Evolutionary conservation across 495 filamentous ascomycete genomes (phyloP), one percentile per base, ranked within the genome.

Genomic region (Oidiodendron maius): DNA sequence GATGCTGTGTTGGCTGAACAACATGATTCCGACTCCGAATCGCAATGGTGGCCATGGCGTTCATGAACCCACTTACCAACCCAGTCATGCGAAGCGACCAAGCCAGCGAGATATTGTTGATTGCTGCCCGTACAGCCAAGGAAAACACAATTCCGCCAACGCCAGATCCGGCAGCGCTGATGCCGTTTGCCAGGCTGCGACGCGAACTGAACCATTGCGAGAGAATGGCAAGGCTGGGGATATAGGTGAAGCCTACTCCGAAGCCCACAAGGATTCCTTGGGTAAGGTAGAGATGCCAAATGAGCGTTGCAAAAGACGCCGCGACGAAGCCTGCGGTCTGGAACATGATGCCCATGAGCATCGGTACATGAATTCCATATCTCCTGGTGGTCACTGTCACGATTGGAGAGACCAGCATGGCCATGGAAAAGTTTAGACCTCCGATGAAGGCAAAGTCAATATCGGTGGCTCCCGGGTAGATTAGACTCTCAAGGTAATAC

Each of bases 141-240:
- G 69, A 60, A 56, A 79, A 85, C 3, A 76, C 71, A 16, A 94
- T 60, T 0, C 89, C 89, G 11, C 85, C 85, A 22, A 91, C 70
- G 13, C 88, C 87, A n/a, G 78, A 83, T 0, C 87, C 89, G 11
- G 80, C 75, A 0, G 86, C 75, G 2, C 81, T 76, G 44, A 89
- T 81, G 2, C 85, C 82, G 61, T 83, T 88, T 5, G 87, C 87
- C 21, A 93, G 72, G 40, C 79, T 80, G 12, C 86, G 75, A 4
- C 75, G 73, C 24, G 76, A 77, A 20, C 65, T 67, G 64, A 95
- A 93, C 89, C 89, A 93, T 56, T 93, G 86, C 2, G 86, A 78
- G 1, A 85, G 71, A 12, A 91, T 77, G 13, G 80, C 78, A 2
- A 85, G 80, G 21, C 77, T 83, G 17, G 79, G 74, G 6, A 83